Conservation (phyloP, 2,329 filamentous ascomycete genomes). For the Hortaea werneckii region DNA sequence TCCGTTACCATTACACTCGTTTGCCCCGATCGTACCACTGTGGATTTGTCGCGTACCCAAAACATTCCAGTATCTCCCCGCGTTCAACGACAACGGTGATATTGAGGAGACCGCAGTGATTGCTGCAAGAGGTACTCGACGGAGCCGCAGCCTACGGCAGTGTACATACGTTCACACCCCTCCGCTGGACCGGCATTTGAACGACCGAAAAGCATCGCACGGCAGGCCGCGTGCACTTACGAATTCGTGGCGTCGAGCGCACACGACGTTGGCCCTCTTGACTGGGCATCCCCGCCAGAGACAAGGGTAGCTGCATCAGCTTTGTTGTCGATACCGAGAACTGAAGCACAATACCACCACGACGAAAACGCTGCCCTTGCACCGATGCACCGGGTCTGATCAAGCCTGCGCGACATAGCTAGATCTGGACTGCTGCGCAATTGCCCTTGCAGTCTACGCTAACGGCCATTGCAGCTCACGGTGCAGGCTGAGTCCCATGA, state of each 20-base stretch:
- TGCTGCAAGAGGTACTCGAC: neutral
- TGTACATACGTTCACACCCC: neutral
- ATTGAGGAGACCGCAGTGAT: too few relatives aligned
- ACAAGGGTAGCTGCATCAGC: neutral
- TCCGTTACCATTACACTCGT: slow-evolving; percentile 1
- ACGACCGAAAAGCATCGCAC: neutral
- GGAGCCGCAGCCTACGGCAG: neutral
- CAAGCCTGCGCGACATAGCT: neutral
- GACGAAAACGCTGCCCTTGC: neutral
- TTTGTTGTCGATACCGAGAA: neutral
- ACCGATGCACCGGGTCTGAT: neutral
- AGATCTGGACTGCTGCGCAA: neutral
- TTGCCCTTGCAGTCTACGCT: neutral
- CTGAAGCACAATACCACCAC: neutral
- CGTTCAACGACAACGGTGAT: too few relatives aligned
- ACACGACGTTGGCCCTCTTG: neutral
- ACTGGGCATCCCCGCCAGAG: neutral
- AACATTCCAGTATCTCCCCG: neutral
- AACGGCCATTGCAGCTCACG: neutral
- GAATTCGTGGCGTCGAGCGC: too few relatives aligned
- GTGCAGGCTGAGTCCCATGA: neutral
- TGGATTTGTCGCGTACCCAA: neutral
- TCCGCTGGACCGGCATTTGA: neutral
- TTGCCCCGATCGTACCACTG: neutral
- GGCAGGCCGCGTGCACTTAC: neutral